Evolutionary conservation across 1,284 basidiomycete species (phyloP).

Genomic region (Jaminaea rosea): DNA sequence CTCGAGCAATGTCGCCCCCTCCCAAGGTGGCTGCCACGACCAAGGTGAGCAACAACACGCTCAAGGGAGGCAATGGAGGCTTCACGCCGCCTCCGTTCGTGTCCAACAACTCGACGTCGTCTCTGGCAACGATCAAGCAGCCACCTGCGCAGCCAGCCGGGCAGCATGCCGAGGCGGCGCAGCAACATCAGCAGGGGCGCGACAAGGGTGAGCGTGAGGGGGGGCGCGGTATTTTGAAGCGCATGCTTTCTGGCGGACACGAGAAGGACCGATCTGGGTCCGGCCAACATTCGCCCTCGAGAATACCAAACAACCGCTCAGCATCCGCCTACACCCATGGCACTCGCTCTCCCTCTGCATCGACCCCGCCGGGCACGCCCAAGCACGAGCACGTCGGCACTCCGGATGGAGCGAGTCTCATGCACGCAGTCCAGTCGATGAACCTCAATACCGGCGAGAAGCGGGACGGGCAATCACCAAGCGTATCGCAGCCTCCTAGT

Average conservation of each 20-base stretch:
- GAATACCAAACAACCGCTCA: background rate
- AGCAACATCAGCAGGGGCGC: background rate
- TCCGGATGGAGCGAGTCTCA: slow-evolving; percentile 15
- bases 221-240: slow-evolving; percentile 33
- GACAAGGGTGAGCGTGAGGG: background rate
- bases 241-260: slow-evolving; percentile 35
- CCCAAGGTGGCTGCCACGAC: slow-evolving; percentile 19
- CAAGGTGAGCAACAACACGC: slow-evolving; percentile 23
- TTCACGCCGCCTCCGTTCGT: background rate
- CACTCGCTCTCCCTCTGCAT: background rate
- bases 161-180: background rate
- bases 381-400: slow-evolving; percentile 12
- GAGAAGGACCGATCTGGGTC: slow-evolving; percentile 14
- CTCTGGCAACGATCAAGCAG: background rate
- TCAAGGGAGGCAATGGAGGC: slow-evolving; percentile 1
- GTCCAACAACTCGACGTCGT: background rate
- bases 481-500: slow-evolving; percentile 26
- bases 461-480: slow-evolving; percentile 9
- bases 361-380: slow-evolving; percentile 28
- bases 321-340: background rate
- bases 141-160: background rate
- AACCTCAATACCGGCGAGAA: slow-evolving; percentile 7
- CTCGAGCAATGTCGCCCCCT: slow-evolving; percentile 29
- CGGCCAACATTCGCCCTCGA: background rate
- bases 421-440: slow-evolving; percentile 21